Base-by-base conservation (phyloP, 2,329 filamentous ascomycete genomes). In the Fusarium armeniacum region DNA sequence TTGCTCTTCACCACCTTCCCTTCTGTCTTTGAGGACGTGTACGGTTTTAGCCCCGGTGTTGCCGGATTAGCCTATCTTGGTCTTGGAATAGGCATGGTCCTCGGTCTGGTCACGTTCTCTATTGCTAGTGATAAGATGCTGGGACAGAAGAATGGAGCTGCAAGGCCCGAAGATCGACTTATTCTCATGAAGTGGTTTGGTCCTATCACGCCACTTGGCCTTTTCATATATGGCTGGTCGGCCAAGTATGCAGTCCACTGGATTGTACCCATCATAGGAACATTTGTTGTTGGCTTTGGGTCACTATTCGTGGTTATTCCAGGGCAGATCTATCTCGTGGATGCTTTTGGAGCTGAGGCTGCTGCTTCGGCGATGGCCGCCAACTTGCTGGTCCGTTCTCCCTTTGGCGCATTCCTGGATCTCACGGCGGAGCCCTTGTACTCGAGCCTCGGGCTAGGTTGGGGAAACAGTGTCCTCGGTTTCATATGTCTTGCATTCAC, bases 171-270 rank as follows among this genome's bases (percentile, higher is more conserved):
- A 65, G 82, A 82, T 66, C 81, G 85, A 0, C 76, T 87, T 0
- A 85, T 86, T 0, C 80, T 86, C 0, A 87, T 90, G 80, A 83
- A 89, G 54, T 79, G 85, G 15, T 85, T 85, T 2, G 81, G 83
- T 0, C 70, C 87, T 3, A 79, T 87, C 36, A 82, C 89, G 2
- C 86, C 88, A 0, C 68, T 83, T 4, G 83, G 86, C 0, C 79
- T 90, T 0, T 83, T 89, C 65, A 82, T 84, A 74, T 90, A 89
- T 73, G 87, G 88, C 40, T 90, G 87, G 87, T 79, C 82, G 3
- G 83, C 85, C 0, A 79, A 88, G 30, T 80, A 82, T 41, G 73
- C 81, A 1, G 78, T 81, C 0, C 85, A 87, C 71, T 90, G 86
- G 85, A 86, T 89, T 36, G 81, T 87, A 4, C 87, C 87, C 0